Base-by-base conservation (phyloP, 352 stramenopile genomes). In the Phytophthora sp. region DNA sequence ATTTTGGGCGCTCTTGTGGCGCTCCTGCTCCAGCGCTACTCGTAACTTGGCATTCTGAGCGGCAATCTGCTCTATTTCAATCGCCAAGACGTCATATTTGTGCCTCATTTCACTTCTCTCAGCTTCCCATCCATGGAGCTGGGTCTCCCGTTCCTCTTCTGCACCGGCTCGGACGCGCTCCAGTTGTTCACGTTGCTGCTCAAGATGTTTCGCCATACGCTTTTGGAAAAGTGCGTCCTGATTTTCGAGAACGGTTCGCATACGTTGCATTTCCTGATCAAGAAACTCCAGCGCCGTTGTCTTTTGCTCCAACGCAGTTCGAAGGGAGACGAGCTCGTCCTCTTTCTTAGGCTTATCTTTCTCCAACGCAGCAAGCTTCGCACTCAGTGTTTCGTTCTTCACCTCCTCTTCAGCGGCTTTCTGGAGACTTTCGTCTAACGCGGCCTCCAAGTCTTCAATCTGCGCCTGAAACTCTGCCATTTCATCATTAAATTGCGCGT, bases 231-330 rank as follows among this genome's bases (percentile, higher is more conserved):
- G 26, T 1, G 59, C 66, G 55, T 89, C 82, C 36, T 92, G 84
- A 12, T 89, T 80, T 42, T 74, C 66, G 1, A 90, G 71, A 15
- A 68, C 68, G 0, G 57, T 68, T 13, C 80, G 79, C 78, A 92
- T 80, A 0, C 76, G 73, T 24, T 88, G 78, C 82, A 92, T 90
- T 39, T 92, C 84, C 9, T 76, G 77, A 33, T 90, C 84, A 7
- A 92, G 78, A 21, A 90, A 76, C 39, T 89, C 82, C 11, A 92
- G 62, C 5, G 82, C 84, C 8, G 67, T 69, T 12, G 80, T 69
- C 42, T 90, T 90, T 15, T 81, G 69, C 31, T 73, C 70, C 7
- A 92, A 16, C 36, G 86, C 57, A 23, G 24, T 23, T 2, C 47
- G 53, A 54, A 76, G 57, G 0, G 31, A 51, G 2, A 11, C 29